Conservation (phyloP, 345 rosid species). For the Carallia brachiata region DNA sequence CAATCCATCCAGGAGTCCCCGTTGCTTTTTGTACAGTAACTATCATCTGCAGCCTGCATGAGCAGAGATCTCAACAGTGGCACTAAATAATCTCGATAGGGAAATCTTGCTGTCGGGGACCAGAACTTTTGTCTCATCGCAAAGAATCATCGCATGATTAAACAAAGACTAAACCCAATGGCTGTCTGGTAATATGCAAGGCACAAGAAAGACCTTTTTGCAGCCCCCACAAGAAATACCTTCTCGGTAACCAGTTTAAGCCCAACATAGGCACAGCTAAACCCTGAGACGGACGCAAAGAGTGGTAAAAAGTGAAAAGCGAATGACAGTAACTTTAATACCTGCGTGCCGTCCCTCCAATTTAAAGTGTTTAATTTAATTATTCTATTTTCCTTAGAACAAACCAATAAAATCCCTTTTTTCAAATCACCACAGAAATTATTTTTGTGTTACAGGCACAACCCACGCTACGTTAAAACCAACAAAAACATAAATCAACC, state of each 20-base stretch:
- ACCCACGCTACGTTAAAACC: constrained; percentile 1
- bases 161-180: background rate
- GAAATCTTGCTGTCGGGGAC: background rate
- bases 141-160: background rate
- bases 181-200: too few relatives aligned
- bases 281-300: background rate
- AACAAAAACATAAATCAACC: background rate
- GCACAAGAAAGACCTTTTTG: background rate
- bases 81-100: background rate
- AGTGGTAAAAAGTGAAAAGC: background rate
- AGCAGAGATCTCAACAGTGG: background rate
- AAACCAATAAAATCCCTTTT: too few relatives aligned
- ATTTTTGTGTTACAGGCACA: background rate
- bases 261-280: background rate
- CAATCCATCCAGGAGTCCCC: background rate
- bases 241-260: background rate
- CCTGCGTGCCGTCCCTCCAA: too few relatives aligned
- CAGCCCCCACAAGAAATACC: background rate
- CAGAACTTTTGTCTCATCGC: background rate
- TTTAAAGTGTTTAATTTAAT: too few relatives aligned
- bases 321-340: background rate
- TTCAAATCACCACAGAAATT: too few relatives aligned
- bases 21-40: background rate
- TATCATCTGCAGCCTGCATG: background rate
- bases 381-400: too few relatives aligned